Base-by-base conservation (phyloP, 106 monocot species). In the Apostasia ramifera region DNA sequence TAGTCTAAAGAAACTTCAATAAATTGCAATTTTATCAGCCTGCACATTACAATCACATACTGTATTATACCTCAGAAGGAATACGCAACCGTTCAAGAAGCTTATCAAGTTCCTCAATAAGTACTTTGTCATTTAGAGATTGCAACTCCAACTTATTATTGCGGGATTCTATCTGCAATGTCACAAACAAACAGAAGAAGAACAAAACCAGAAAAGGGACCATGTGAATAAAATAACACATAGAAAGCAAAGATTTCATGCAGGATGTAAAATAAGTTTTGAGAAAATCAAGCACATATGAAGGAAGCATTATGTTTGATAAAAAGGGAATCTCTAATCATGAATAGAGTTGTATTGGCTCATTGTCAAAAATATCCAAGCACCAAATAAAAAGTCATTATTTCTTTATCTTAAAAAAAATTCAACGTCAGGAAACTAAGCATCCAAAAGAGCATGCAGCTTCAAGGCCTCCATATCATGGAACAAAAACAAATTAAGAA, bases 101-200 rank as follows among this genome's bases (percentile, higher is more conserved):
- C 75, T 85, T 90, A 66, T 98, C 97, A 70, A 98, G 83, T 73
- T 98, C 97, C 76, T 90, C 87, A 73, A 92, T 78, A 47, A 98
- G 87, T 61, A 72, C 79, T 70, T 84, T 67, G 65, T 83, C 86
- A 78, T 82, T 92, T 66, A 83, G 70, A 78, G 89, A 98, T 57
- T 92, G 97, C 89, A 90, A 85, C 79, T 98, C 97, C 77, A 98
- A 73, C 70, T 82, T 89, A 71, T 98, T 92, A 65, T 98, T 98
- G 46, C 92, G 89, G 42, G 87, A 92, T 81, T 98, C 97, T 73
- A 98, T 98, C 97, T 98, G 85, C 86, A 81, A 6, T 57, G 50
- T 72, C 56, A 71, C 10, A 41, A 81, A 41, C 12, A 53, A 69
- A 44, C 13, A 49, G 3, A 48, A 37, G 8, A 56, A 69, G 3